These are phyloP conservation scores for Gossypium australe DNA, from an alignment of 345 rosid species.

Conservation along the genomic window DNA sequence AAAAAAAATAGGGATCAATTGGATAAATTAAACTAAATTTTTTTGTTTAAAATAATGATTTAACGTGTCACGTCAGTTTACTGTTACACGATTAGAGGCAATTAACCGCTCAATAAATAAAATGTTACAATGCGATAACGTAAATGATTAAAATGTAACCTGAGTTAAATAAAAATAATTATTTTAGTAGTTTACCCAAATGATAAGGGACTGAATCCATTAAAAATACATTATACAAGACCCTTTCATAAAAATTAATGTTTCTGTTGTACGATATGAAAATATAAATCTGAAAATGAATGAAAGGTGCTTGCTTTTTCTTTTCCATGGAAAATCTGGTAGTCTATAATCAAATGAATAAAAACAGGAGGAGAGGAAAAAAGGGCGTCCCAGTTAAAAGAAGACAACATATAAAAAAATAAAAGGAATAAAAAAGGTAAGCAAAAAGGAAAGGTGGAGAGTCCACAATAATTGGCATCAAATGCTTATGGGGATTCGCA, in stretches of 20 bases:
- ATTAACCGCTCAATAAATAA: too few species aligned
- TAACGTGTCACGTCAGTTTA: too few species aligned
- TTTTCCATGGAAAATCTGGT: neutral
- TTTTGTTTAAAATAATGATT: too few species aligned
- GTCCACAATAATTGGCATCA: conserved; percentile 57
- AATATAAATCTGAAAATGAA: neutral
- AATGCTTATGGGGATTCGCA: conserved; percentile 80
- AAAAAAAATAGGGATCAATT: too few species aligned
- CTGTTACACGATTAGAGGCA: fast-evolving
- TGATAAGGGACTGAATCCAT: too few species aligned
- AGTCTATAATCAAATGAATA: neutral
- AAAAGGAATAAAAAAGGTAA: conserved; percentile 13
- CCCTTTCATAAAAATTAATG: too few species aligned
- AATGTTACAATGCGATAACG: too few species aligned
- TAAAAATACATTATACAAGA: too few species aligned
- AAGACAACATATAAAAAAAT: neutral
- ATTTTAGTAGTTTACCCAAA: too few species aligned
- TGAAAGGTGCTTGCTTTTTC: neutral
- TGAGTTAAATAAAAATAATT: too few species aligned
- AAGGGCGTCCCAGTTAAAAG: neutral
- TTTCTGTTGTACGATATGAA: neutral
- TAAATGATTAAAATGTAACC: too few species aligned
- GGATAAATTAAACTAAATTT: too few species aligned
- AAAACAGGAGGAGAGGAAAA: neutral
- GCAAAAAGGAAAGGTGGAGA: conserved; percentile 35